These are phyloP conservation scores for Pisolithus tinctorius DNA, from an alignment of 768 basidiomycete species.

Conservation along the genomic window DNA sequence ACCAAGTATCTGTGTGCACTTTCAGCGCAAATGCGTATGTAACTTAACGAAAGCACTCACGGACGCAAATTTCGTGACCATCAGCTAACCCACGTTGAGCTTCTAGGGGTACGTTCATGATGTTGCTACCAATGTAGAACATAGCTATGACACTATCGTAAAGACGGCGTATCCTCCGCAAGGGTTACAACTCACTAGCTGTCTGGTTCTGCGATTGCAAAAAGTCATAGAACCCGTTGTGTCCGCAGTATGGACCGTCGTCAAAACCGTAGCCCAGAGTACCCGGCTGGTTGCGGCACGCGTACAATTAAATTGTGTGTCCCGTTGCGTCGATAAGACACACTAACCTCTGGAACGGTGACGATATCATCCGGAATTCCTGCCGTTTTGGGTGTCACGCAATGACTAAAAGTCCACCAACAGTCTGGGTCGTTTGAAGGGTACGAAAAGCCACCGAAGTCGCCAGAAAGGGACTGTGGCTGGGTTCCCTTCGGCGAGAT, in stretches of 20 bases:
- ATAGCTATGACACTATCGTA: conserved; percentile 33
- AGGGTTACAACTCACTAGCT: conserved; percentile 40
- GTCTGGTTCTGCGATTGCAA: conserved; percentile 47
- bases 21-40: neutral
- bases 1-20: conserved; percentile 24
- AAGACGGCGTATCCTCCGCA: neutral
- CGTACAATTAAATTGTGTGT: neutral
- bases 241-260: conserved; percentile 60
- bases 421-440: conserved; percentile 1
- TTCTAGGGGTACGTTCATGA: conserved; percentile 51
- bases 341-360: conserved; percentile 30
- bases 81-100: conserved; percentile 47
- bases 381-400: conserved; percentile 34
- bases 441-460: neutral
- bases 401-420: conserved; percentile 40
- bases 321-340: no score
- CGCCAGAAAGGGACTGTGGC: conserved; percentile 1
- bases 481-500: conserved; percentile 30
- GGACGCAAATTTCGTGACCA: conserved; percentile 56
- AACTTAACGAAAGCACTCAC: conserved; percentile 35
- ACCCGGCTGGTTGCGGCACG: conserved; percentile 30
- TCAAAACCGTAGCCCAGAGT: conserved; percentile 59
- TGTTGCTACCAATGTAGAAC: conserved; percentile 58
- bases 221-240: conserved; percentile 56
- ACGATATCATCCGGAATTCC: conserved; percentile 31